A percentile compares a stretch with the other conserved stretches of the same genome.
Conservation (phyloP, 345 rosid species). For the Boechera retrofracta region DNA sequence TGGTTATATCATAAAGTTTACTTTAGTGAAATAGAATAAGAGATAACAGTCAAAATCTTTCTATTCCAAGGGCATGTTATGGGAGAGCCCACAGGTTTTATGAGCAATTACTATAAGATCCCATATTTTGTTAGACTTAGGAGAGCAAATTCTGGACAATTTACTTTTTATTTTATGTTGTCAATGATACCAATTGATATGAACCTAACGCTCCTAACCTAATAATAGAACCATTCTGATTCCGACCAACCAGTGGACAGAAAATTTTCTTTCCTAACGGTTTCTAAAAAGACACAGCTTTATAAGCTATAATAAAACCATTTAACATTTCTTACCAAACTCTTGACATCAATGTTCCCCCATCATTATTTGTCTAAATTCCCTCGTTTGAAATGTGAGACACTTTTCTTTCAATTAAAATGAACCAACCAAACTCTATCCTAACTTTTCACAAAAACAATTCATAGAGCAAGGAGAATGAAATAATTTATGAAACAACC, state of each 20-base stretch:
- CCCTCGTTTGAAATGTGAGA: neutral
- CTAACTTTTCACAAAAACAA: neutral
- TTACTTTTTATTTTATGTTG: too few relatives aligned
- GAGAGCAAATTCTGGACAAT: too few relatives aligned
- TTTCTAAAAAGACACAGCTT: neutral
- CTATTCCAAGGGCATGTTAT: conserved; percentile 2
- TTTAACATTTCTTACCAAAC: neutral
- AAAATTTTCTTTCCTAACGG: neutral
- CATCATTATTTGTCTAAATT: neutral
- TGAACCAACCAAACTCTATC: neutral
- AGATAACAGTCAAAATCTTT: conserved; percentile 5
- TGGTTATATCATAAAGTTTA: neutral
- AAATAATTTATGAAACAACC: neutral
- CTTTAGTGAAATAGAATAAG: neutral
- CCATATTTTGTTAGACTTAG: too few relatives aligned
- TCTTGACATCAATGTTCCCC: conserved; percentile 1
- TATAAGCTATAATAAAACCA: neutral
- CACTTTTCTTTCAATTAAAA: neutral
- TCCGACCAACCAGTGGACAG: conserved; percentile 11
- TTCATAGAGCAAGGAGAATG: neutral
- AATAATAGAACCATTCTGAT: conserved; percentile 15
- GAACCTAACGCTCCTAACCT: conserved; percentile 12
- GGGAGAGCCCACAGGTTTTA: conserved; percentile 32
- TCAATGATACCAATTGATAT: neutral
- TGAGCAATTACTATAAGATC: conserved; percentile 5